Percentiles rank a stretch among this genome's conserved stretches.
These are phyloP conservation scores for Casuarina equisetifolia DNA, from an alignment of 306 rosid species.

Conservation along the genomic window DNA sequence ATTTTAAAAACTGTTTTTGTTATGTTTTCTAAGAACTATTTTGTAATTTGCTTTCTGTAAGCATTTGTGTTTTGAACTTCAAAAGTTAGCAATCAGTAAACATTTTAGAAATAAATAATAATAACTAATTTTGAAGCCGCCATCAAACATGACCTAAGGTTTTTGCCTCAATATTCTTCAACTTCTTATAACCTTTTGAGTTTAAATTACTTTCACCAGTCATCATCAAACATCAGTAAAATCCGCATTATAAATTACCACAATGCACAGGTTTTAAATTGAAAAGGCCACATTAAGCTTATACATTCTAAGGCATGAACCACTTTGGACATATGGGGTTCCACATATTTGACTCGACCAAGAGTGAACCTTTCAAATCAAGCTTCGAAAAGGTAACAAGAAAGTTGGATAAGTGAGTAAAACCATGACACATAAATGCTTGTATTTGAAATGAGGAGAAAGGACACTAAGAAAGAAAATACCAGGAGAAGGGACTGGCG, in stretches of 20 bases:
- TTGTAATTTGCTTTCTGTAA: too few relatives aligned
- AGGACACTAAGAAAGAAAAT: conserved; percentile 9
- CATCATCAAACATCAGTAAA: neutral
- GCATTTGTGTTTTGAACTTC: too few relatives aligned
- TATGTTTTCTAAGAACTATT: too few relatives aligned
- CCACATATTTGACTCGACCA: neutral
- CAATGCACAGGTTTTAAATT: neutral
- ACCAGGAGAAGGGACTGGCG: conserved; percentile 92
- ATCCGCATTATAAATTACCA: neutral
- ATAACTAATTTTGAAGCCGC: too few relatives aligned
- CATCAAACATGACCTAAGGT: neutral
- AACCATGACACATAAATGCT: neutral
- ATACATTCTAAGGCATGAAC: neutral
- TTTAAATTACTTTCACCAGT: neutral
- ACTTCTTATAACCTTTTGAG: neutral
- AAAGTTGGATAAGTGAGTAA: neutral
- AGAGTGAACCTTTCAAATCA: neutral
- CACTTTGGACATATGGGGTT: neutral
- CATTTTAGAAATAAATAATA: too few relatives aligned
- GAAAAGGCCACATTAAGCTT: neutral
- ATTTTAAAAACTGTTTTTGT: too few relatives aligned
- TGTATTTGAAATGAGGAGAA: conserved; percentile 11
- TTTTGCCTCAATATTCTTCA: neutral
- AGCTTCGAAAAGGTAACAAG: neutral
- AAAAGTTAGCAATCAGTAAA: too few relatives aligned